phyloP scores from a whole-genome alignment of 1,284 basidiomycete species.

The Malassezia arunalokei region DNA sequence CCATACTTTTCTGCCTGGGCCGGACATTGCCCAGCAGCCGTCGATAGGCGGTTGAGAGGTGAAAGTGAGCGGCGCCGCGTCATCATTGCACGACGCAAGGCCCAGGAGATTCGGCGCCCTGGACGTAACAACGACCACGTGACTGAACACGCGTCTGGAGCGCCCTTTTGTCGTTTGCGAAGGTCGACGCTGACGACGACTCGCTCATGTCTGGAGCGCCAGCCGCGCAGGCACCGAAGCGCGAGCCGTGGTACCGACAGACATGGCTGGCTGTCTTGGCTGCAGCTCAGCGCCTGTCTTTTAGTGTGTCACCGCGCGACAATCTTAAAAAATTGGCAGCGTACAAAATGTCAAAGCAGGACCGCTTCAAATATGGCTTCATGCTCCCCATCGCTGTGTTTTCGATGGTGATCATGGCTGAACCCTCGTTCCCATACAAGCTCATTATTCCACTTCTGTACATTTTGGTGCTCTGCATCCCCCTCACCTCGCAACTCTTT shows the following conservation, averaged over 20 bases:
- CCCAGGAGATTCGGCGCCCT: neutral
- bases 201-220: neutral
- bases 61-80: neutral
- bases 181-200: neutral
- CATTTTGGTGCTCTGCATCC: conserved; percentile 60
- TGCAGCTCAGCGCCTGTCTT: conserved; percentile 32
- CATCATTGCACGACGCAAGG: neutral
- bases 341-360: conserved; percentile 24
- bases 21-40: neutral
- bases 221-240: neutral
- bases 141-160: neutral
- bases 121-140: neutral
- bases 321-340: conserved; percentile 28
- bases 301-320: conserved; percentile 31
- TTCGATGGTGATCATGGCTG: conserved; percentile 65
- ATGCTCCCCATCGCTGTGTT: conserved; percentile 52
- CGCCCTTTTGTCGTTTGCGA: neutral
- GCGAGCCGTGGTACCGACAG: neutral
- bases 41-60: neutral
- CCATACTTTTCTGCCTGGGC: conserved; percentile 60
- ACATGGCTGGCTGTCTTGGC: conserved; percentile 10
- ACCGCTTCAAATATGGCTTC: conserved; percentile 38
- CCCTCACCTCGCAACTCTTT: conserved; percentile 84
- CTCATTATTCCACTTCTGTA: conserved; percentile 68
- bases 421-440: conserved; percentile 61